Base-by-base conservation (phyloP, 352 stramenopile genomes). In the Thalassiosira exigua region DNA sequence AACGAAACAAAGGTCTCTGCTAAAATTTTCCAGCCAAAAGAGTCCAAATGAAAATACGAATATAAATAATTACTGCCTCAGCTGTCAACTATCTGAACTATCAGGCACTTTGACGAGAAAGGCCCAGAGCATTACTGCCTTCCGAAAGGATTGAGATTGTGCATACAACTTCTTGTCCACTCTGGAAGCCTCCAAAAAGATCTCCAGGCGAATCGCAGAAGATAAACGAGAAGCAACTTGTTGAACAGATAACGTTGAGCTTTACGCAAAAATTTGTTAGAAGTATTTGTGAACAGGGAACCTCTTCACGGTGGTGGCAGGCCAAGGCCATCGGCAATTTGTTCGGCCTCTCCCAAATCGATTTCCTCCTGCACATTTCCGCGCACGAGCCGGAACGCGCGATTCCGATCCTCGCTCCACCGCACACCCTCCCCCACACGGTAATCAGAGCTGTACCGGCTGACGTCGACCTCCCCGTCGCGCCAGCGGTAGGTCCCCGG, bases 401-500 rank as follows among this genome's bases (percentile, higher is more conserved):
- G 71, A 11, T 59, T 22, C 29, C 69, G 61, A 62, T 75, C 64
- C 29, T 58, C 56, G 21, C 67, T 76, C 73, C 73, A 82, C 36
- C 73, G 44, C 21, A 82, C 73, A 2, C 73, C 73, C 33, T 82
- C 56, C 4, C 73, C 73, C 33, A 72, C 57, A 27, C 73, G 29
- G 30, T 50, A 54, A 30, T 82, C 73, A 56, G 71, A 50, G 52
- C 72, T 30, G 36, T 82, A 82, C 46, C 56, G 72, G 50, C 73
- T 82, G 4, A 82, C 73, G 62, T 82, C 58, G 39, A 87, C 69
- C 29, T 83, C 81, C 30, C 84, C 84, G 66, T 88, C 78, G 21
- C 80, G 74, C 79, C 81, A 91, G 29, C 85, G 79, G 54, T 92
- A 92, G 36, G 82, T 89, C 50, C 89, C 89, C 24, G 84, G 59